These are phyloP conservation scores for Suhomyces yuchorum DNA, from an alignment of 1,139 yeast genomes.

Conservation along the genomic window DNA sequence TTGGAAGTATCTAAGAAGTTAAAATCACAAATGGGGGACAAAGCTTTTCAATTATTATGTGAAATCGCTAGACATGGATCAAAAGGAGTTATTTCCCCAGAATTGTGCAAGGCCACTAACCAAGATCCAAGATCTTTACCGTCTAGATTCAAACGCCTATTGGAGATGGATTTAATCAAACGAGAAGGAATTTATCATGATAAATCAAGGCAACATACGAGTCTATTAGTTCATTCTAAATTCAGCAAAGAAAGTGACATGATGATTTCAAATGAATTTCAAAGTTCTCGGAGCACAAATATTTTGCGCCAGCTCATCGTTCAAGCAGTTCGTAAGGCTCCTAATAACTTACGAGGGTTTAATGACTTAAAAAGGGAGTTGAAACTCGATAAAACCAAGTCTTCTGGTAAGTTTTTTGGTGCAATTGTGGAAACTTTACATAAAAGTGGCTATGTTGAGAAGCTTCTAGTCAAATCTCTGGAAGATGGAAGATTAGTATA, in stretches of 20 bases:
- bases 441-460: constrained; percentile 54
- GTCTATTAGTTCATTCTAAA: constrained; percentile 47
- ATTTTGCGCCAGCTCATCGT: constrained; percentile 45
- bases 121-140: constrained; percentile 78
- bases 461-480: constrained; percentile 58
- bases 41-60: constrained; percentile 44
- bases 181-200: constrained; percentile 44
- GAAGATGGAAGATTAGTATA: constrained; percentile 48
- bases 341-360: constrained; percentile 66
- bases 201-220: constrained; percentile 48
- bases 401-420: constrained; percentile 52
- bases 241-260: constrained; percentile 31
- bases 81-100: constrained; percentile 59
- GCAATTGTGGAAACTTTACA: constrained; percentile 55
- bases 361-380: constrained; percentile 66
- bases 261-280: constrained; percentile 17
- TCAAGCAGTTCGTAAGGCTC: constrained; percentile 60
- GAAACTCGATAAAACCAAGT: constrained; percentile 49
- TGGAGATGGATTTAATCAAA: constrained; percentile 48
- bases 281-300: constrained; percentile 34
- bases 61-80: constrained; percentile 57
- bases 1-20: constrained; percentile 36
- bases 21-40: constrained; percentile 40
- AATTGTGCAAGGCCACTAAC: constrained; percentile 54
- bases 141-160: constrained; percentile 57